These are phyloP conservation scores for Boletales sp. DNA, from an alignment of 768 basidiomycete genomes.

Conservation along the genomic window DNA sequence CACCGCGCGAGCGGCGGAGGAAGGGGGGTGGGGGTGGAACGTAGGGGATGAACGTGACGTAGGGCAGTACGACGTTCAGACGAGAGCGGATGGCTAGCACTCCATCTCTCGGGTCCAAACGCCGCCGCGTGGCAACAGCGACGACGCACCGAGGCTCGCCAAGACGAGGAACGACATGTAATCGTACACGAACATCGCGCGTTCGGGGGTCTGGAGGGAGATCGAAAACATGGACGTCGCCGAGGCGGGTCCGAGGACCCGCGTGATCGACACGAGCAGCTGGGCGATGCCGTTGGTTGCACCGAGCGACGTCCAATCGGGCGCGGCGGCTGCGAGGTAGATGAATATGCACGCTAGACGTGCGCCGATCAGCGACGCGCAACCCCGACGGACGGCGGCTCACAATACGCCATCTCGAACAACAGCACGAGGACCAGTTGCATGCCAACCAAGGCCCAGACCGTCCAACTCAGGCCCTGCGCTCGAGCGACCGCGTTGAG, in stretches of 20 bases:
- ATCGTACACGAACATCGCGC: conserved; percentile 29
- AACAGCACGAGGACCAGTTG: conserved; percentile 48
- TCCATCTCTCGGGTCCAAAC: conserved; percentile 12
- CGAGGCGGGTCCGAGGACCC: conserved; percentile 50
- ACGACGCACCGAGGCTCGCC: conserved; percentile 15
- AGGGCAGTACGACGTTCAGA: too few species aligned
- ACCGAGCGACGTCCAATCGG: conserved; percentile 63
- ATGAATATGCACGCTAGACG: conserved; percentile 75
- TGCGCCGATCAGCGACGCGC: too few species aligned
- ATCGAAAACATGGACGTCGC: conserved; percentile 67
- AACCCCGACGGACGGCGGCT: conserved; percentile 24
- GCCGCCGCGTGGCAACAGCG: conserved; percentile 25
- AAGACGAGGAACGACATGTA: conserved; percentile 17
- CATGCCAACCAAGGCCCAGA: conserved; percentile 48
- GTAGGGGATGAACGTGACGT: too few species aligned
- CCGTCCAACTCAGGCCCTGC: conserved; percentile 41
- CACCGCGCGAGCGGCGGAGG: too few species aligned
- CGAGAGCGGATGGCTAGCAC: too few species aligned
- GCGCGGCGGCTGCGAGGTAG: conserved; percentile 61
- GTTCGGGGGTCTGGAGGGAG: conserved; percentile 43
- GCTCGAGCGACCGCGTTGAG: conserved; percentile 52
- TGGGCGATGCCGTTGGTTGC: conserved; percentile 69
- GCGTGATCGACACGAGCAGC: conserved; percentile 37
- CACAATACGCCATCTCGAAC: conserved; percentile 56
- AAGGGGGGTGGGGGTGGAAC: too few species aligned